Evolutionary conservation across 495 filamentous ascomycete genomes (phyloP), one percentile per base, ranked within the genome.

Genomic region (Hypoxylon crocopeplum): DNA sequence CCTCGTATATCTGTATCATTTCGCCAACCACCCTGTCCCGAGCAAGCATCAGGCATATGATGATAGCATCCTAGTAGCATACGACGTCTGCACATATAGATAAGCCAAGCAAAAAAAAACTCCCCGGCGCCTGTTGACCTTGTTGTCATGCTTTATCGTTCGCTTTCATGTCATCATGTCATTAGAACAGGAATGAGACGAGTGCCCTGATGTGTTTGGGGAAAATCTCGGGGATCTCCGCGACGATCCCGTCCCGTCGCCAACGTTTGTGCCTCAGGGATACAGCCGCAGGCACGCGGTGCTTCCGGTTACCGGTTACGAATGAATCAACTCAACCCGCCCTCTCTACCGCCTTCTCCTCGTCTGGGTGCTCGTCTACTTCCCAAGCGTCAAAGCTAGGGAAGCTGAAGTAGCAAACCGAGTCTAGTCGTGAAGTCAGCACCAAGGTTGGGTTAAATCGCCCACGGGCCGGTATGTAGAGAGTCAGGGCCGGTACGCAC

Each of bases 381-480:
- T 77, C 76, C 68, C 77, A 79, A 38, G 72, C 64, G 42, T 84
- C 81, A 59, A 83, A 82, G 70, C 77, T 83, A 13, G 81, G 81
- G 66, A 84, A 84, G 73, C 79, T 82, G 50, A 82, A 80, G 55
- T 84, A 84, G 40, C 77, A 74, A 10, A 67, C 76, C 7, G 72
- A 72, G 19, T 64, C 75, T 77, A 17, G 16, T 45, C 16, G 37
- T 20, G 19, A 66, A 66, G 47, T 57, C 32, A 61, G 58, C 38
- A 54, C 19, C 2, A 21, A 30, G 15, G 13, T 8, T 39, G 7
- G 25, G 13, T 24, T 8, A 33, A 39, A 13, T 20, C 25, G 24
- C 24, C 16, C 32, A 54, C 4, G 3, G n/a, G 41, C 1, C 20
- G 10, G 11, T 24, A 4, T 5, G 5, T 22, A 5, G 2, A 27